A percentile compares a stretch with the other conserved stretches of the same genome.
Evolutionary conservation across 2,329 filamentous ascomycete genomes (phyloP).

Genomic region (Thielaviopsis punctulata): DNA sequence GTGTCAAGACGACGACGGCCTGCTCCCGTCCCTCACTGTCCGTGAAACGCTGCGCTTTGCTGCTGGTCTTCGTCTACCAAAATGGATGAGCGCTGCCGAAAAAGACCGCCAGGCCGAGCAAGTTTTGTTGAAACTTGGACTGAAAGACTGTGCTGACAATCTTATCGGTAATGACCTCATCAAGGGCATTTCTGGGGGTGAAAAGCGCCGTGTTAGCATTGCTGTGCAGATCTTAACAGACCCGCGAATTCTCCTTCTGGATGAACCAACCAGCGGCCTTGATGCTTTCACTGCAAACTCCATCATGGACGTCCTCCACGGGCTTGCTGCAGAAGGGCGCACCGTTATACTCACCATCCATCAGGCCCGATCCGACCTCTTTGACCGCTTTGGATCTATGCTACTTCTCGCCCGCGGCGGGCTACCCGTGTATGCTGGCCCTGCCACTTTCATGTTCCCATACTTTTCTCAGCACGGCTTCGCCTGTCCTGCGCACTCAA

Average conservation of each 20-base stretch:
- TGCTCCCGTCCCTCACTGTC: slow-evolving; percentile 58
- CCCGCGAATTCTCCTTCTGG: slow-evolving; percentile 53
- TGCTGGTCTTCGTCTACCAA: slow-evolving; percentile 52
- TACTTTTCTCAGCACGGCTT: slow-evolving; percentile 46
- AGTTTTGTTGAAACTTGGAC: slow-evolving; percentile 54
- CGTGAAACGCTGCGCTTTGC: slow-evolving; percentile 57
- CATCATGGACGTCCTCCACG: slow-evolving; percentile 56
- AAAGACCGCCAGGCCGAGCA: slow-evolving; percentile 53
- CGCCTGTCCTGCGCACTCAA: slow-evolving; percentile 50
- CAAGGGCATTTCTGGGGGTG: slow-evolving; percentile 65
- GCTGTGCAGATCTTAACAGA: slow-evolving; percentile 64
- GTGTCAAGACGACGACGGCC: slow-evolving; percentile 60
- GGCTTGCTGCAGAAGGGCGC: slow-evolving; percentile 53
- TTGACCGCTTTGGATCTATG: slow-evolving; percentile 53
- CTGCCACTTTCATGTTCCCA: slow-evolving; percentile 42
- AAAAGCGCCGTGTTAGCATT: slow-evolving; percentile 62
- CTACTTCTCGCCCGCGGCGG: slow-evolving; percentile 55
- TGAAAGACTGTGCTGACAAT: slow-evolving; percentile 64
- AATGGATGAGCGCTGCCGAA: slow-evolving; percentile 50
- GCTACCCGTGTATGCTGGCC: slow-evolving; percentile 48
- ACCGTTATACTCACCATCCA: slow-evolving; percentile 65
- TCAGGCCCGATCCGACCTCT: slow-evolving; percentile 57
- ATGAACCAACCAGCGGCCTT: slow-evolving; percentile 60
- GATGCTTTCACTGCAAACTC: slow-evolving; percentile 65
- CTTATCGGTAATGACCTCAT: slow-evolving; percentile 53